These are phyloP conservation scores for Aspergillus tubingensis DNA, from an alignment of 2,329 filamentous ascomycete genomes.

Conservation along the genomic window DNA sequence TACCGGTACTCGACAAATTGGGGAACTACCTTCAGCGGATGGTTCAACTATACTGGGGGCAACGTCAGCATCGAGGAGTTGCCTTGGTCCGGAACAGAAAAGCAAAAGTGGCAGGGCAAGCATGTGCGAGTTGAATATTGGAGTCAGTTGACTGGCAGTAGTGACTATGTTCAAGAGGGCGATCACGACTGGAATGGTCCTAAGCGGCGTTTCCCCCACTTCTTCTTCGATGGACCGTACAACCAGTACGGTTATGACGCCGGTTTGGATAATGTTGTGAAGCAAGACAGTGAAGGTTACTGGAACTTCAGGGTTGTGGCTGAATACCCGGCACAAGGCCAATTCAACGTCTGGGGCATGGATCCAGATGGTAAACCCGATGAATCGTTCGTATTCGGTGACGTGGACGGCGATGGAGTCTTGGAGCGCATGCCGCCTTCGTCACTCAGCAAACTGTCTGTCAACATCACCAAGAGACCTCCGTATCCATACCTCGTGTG, in stretches of 20 bases:
- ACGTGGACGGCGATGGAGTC: slow-evolving; percentile 62
- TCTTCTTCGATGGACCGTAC: slow-evolving; percentile 63
- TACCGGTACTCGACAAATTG: slow-evolving; percentile 66
- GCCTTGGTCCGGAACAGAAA: slow-evolving; percentile 59
- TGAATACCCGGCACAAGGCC: slow-evolving; percentile 64
- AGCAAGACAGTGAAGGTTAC: slow-evolving; percentile 50
- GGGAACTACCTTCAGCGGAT: slow-evolving; percentile 61
- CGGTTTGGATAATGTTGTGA: slow-evolving; percentile 58
- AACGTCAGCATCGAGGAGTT: slow-evolving; percentile 52
- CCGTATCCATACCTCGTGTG: slow-evolving; percentile 58
- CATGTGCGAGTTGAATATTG: slow-evolving; percentile 67
- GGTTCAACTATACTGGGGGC: slow-evolving; percentile 57
- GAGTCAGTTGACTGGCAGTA: slow-evolving; percentile 60
- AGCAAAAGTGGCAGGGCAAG: slow-evolving; percentile 62
- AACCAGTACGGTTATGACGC: slow-evolving; percentile 67
- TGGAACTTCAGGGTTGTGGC: slow-evolving; percentile 65
- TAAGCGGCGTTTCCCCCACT: slow-evolving; percentile 60
- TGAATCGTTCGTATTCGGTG: slow-evolving; percentile 60
- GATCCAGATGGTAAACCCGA: slow-evolving; percentile 65
- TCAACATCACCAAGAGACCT: slow-evolving; percentile 62
- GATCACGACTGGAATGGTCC: slow-evolving; percentile 50
- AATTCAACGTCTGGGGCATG: slow-evolving; percentile 68
- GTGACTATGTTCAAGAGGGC: slow-evolving; percentile 61
- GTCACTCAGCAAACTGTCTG: slow-evolving; percentile 55
- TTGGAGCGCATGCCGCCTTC: slow-evolving; percentile 64